Evolutionary conservation across 2,329 filamentous ascomycete genomes (phyloP).

Genomic region (Alternaria angustiovoidea): DNA sequence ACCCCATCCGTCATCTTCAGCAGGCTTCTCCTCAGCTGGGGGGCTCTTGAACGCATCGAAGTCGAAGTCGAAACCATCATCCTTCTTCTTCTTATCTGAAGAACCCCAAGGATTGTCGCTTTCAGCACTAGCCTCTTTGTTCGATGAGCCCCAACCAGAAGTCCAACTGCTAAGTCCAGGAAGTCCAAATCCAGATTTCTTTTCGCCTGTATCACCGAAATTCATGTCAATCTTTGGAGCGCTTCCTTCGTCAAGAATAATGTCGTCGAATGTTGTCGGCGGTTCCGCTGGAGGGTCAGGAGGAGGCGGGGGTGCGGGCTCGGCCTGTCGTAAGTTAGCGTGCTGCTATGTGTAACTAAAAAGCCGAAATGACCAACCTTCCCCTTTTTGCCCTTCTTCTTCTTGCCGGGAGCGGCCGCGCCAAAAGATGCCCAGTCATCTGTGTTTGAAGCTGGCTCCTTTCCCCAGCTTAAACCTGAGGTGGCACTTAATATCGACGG

Average conservation of each 20-base stretch:
- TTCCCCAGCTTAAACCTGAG: conserved; percentile 41
- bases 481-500: conserved; percentile 34
- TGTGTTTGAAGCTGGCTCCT: conserved; percentile 29
- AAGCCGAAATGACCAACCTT: conserved; percentile 49
- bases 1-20: conserved; percentile 44
- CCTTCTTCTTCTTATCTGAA: conserved; percentile 48
- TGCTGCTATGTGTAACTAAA: conserved; percentile 37
- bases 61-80: conserved; percentile 45
- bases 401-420: conserved; percentile 31
- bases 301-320: conserved; percentile 40
- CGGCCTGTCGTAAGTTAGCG: conserved; percentile 43
- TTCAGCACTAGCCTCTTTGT: conserved; percentile 37
- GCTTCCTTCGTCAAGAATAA: conserved; percentile 54
- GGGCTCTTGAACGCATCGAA: conserved; percentile 44
- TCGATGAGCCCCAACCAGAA: conserved; percentile 38
- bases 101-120: conserved; percentile 46
- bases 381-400: conserved; percentile 52
- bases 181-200: conserved; percentile 39
- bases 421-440: conserved; percentile 45
- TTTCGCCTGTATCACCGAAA: conserved; percentile 47
- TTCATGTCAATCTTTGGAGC: conserved; percentile 59
- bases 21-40: conserved; percentile 31
- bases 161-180: conserved; percentile 32
- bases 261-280: conserved; percentile 57
- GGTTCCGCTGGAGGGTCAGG: conserved; percentile 38